phyloP scores from a whole-genome alignment of 768 basidiomycete species.

The Russula virescens region DNA sequence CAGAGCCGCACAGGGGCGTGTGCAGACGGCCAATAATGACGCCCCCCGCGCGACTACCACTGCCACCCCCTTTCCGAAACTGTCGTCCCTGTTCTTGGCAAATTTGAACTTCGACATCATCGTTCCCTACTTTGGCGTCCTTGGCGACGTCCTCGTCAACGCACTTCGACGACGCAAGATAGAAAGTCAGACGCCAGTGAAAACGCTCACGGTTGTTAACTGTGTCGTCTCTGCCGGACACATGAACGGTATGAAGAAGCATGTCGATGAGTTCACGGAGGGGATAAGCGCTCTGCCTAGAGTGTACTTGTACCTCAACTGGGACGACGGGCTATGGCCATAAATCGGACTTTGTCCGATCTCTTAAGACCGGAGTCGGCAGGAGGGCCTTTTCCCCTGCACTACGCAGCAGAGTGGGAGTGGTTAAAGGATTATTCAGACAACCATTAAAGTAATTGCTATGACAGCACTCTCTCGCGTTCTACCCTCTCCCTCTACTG shows the following conservation, averaged over 20 bases:
- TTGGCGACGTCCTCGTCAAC: not conserved
- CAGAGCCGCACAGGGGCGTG: not conserved
- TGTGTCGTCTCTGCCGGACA: not conserved
- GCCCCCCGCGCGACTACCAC: too few species aligned
- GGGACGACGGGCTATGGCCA: too few species aligned
- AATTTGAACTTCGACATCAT: not conserved
- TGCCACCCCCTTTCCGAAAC: not conserved
- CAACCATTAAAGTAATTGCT: too few species aligned
- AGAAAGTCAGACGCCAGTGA: not conserved
- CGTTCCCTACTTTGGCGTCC: not conserved
- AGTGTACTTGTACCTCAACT: too few species aligned
- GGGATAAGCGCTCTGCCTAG: too few species aligned
- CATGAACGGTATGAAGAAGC: not conserved
- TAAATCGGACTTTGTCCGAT: too few species aligned
- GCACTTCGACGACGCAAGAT: not conserved
- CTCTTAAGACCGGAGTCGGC: too few species aligned
- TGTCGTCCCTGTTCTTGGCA: constrained; percentile 3
- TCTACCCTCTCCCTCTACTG: too few species aligned
- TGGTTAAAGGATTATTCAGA: too few species aligned
- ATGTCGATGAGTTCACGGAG: constrained; percentile 5
- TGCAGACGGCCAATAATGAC: not conserved
- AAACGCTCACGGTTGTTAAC: not conserved
- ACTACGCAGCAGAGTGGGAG: too few species aligned
- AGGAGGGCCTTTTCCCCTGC: too few species aligned
- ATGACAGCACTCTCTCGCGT: too few species aligned